phyloP scores from a whole-genome alignment of 73 alveolate species.

The Uronychia binucleata region DNA sequence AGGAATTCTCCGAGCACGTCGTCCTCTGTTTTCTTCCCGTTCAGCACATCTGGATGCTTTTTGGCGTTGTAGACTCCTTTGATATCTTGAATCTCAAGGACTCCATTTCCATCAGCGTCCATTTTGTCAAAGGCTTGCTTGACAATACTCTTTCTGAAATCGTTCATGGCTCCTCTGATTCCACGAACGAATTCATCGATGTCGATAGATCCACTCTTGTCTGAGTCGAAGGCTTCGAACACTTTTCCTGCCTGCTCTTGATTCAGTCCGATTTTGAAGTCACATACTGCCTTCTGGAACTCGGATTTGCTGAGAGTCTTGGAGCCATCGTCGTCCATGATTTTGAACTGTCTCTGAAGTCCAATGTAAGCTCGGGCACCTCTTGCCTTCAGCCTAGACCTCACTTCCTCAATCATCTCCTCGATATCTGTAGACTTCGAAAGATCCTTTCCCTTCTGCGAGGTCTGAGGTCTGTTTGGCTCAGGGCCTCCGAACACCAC shows the following conservation, averaged over 20 bases:
- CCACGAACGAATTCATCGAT: conserved; percentile 82
- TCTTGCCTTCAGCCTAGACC: conserved; percentile 63
- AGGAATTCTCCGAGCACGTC: conserved; percentile 79
- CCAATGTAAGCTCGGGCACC: conserved; percentile 92
- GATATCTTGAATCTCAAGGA: conserved; percentile 72
- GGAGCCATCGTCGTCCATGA: conserved; percentile 86
- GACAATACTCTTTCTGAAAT: conserved; percentile 72
- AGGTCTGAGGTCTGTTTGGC: conserved; percentile 4
- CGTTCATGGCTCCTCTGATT: conserved; percentile 81
- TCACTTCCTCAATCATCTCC: conserved; percentile 56
- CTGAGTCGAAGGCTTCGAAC: conserved; percentile 76
- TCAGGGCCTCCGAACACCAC: conserved; percentile 11
- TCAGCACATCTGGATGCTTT: conserved; percentile 79
- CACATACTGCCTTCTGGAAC: conserved; percentile 80
- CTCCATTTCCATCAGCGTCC: conserved; percentile 74
- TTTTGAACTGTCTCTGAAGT: conserved; percentile 81
- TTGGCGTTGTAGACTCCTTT: conserved; percentile 74
- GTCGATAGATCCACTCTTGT: conserved; percentile 74
- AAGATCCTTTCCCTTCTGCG: not conserved
- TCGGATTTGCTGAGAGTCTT: conserved; percentile 78
- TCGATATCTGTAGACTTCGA: not conserved
- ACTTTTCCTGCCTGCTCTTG: conserved; percentile 55
- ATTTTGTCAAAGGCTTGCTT: conserved; percentile 71
- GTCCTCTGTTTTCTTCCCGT: conserved; percentile 85
- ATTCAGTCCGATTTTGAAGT: conserved; percentile 67